A percentile compares a stretch with the other conserved stretches of the same genome.
Conservation (phyloP, 1,139 yeast genomes). For the Zygosaccharomyces pseudobailii region DNA sequence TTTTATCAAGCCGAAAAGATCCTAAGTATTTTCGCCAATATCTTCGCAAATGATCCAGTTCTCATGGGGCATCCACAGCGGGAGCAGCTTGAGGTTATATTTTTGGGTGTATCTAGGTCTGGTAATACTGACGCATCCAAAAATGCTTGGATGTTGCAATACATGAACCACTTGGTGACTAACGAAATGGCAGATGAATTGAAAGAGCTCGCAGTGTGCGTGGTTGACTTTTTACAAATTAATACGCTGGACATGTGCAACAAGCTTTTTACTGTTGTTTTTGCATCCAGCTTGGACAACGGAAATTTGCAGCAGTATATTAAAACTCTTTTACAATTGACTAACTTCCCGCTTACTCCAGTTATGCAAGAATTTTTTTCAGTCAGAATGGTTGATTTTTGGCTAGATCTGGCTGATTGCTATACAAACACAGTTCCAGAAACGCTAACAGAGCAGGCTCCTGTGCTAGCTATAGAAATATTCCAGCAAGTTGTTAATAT, state of each 20-base stretch:
- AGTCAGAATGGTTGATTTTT: constrained; percentile 64
- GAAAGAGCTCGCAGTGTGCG: constrained; percentile 46
- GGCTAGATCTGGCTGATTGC: constrained; percentile 71
- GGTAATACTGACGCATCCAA: constrained; percentile 19
- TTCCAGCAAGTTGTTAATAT: constrained; percentile 33
- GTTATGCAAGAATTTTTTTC: constrained; percentile 65
- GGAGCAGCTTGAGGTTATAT: constrained; percentile 30
- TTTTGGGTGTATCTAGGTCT: constrained; percentile 33
- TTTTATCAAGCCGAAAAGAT: constrained; percentile 27
- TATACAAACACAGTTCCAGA: constrained; percentile 33
- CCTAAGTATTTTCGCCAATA: constrained; percentile 25
- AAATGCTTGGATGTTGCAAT: constrained; percentile 37
- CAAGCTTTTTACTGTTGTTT: constrained; percentile 39
- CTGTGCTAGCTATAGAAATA: constrained; percentile 26
- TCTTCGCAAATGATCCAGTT: constrained; percentile 36
- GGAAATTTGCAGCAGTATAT: constrained; percentile 39
- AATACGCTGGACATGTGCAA: constrained; percentile 49
- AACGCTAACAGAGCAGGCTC: constrained; percentile 23
- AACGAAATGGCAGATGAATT: constrained; percentile 43
- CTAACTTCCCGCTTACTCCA: constrained; percentile 58
- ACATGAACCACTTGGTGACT: constrained; percentile 40
- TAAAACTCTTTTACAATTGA: constrained; percentile 49
- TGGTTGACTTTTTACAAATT: constrained; percentile 49
- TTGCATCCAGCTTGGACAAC: constrained; percentile 10
- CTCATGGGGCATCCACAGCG: constrained; percentile 33